These are phyloP conservation scores for Psilocybe tampanensis DNA, from an alignment of 768 basidiomycete species.

Conservation along the genomic window DNA sequence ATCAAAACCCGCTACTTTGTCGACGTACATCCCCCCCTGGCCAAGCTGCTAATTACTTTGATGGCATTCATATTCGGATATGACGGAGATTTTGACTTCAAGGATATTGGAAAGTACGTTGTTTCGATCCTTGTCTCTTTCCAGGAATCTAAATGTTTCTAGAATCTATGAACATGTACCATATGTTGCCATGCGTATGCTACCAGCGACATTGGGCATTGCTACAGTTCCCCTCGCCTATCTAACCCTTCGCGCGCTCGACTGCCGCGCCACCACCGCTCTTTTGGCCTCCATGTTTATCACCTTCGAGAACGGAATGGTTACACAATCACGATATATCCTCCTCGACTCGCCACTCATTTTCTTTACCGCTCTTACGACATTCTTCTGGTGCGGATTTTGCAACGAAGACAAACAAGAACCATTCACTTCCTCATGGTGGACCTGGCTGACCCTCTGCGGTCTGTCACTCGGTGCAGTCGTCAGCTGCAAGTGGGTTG, in stretches of 20 bases:
- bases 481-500: conserved; percentile 96
- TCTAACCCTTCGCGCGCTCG: conserved; percentile 90
- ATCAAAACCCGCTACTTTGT: conserved; percentile 91
- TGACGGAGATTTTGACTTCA: conserved; percentile 94
- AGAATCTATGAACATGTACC: conserved; percentile 88
- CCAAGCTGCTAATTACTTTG: conserved; percentile 93
- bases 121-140: not conserved
- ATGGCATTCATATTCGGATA: conserved; percentile 88
- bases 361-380: conserved; percentile 93
- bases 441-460: conserved; percentile 87
- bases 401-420: conserved; percentile 86
- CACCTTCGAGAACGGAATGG: conserved; percentile 94
- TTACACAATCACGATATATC: conserved; percentile 96
- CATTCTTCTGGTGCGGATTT: conserved; percentile 88
- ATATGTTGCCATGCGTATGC: conserved; percentile 94
- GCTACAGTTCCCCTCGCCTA: conserved; percentile 90
- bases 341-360: conserved; percentile 97
- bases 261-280: conserved; percentile 90
- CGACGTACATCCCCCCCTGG: conserved; percentile 97
- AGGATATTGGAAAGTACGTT: conserved; percentile 93
- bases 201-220: conserved; percentile 90
- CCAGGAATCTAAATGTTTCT: not conserved
- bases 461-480: conserved; percentile 93
- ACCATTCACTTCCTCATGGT: conserved; percentile 88
- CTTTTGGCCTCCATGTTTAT: conserved; percentile 89